Evolutionary conservation across 2,329 filamentous ascomycete genomes (phyloP).

Genomic region (Pseudogymnoascus sp.): DNA sequence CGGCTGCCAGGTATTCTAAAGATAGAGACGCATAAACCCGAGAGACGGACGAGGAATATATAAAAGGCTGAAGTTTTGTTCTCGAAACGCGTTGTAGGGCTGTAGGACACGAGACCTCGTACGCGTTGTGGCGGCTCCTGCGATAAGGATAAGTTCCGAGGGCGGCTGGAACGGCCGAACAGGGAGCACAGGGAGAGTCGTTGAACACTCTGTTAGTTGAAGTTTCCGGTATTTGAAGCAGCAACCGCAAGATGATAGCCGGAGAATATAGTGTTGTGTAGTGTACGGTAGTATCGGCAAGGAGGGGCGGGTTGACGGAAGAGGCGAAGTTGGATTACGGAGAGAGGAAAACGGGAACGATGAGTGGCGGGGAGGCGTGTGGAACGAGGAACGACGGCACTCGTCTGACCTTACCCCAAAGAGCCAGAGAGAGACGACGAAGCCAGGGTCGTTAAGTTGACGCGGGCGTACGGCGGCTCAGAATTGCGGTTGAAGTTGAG

Average conservation of each 20-base stretch:
- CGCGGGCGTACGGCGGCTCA: not conserved
- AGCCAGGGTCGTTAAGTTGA: not conserved
- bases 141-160: conserved; percentile 5
- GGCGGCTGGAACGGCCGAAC: not conserved
- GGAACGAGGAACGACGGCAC: not conserved
- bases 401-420: not conserved
- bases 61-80: not conserved
- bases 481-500: not conserved
- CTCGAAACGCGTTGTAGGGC: not conserved
- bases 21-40: conserved; percentile 4
- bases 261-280: not conserved
- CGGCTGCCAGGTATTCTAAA: conserved; percentile 1
- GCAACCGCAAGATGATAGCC: not conserved
- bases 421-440: not conserved
- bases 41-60: not conserved
- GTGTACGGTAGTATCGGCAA: not conserved
- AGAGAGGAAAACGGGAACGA: not conserved
- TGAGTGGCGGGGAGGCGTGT: not conserved
- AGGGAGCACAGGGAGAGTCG: not conserved
- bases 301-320: not conserved
- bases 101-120: conserved; percentile 2
- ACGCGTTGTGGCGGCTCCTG: not conserved
- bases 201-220: not conserved
- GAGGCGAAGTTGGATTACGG: not conserved
- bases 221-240: not conserved